These are phyloP conservation scores for Cutaneotrichosporon cyanovorans DNA, from an alignment of 1,284 basidiomycete species.

Conservation along the genomic window DNA sequence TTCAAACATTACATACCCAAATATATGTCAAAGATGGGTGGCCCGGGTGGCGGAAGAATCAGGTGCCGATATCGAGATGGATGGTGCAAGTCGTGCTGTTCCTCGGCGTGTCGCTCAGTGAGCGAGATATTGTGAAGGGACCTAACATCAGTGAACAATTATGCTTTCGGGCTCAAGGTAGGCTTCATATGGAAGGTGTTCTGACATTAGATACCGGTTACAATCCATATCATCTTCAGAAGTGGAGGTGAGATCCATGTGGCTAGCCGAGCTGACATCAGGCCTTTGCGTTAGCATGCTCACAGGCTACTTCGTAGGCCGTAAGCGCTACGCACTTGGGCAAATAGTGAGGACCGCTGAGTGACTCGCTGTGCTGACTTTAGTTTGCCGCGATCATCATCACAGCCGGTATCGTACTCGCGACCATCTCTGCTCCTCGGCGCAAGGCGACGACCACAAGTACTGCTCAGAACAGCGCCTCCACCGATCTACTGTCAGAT, in stretches of 20 bases:
- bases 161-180: conserved; percentile 65
- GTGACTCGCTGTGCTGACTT: conserved; percentile 8
- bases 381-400: conserved; percentile 64
- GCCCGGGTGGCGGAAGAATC: conserved; percentile 46
- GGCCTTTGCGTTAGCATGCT: conserved; percentile 46
- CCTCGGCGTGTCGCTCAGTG: conserved; percentile 59
- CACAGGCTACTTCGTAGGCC: conserved; percentile 37
- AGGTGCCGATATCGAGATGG: conserved; percentile 69
- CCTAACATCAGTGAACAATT: conserved; percentile 64
- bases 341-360: conserved; percentile 54
- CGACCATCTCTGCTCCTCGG: conserved; percentile 64
- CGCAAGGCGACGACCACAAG: neutral
- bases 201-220: conserved; percentile 65
- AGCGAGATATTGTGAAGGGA: conserved; percentile 1
- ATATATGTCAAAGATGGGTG: conserved; percentile 19
- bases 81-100: conserved; percentile 75
- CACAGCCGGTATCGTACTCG: conserved; percentile 70
- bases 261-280: conserved; percentile 6
- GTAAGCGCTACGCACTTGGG: conserved; percentile 57
- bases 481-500: conserved; percentile 30
- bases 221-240: conserved; percentile 89
- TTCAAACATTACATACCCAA: conserved; percentile 46
- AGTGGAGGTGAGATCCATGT: conserved; percentile 66
- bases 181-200: neutral
- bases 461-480: neutral